Evolutionary conservation across 208 protist genomes (phyloP), one percentile per base, ranked within the genome.

Genomic region (Wallacemonas collosoma): DNA sequence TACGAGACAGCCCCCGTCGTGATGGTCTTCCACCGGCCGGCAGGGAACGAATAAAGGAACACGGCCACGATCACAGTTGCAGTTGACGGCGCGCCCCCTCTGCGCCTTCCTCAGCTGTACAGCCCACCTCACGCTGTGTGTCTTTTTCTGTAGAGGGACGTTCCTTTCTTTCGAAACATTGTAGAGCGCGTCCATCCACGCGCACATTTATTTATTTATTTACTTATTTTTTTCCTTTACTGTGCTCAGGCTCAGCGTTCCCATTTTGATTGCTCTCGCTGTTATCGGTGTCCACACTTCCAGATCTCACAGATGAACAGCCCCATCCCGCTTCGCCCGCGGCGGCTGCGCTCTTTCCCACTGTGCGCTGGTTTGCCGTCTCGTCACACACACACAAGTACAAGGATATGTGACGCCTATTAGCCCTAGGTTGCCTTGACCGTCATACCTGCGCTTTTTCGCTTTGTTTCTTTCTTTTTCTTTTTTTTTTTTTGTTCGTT

Each of bases 401-500:
- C 26, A 26, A 26, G 0, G 26, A 26, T 26, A 26, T 68, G 45
- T 39, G 41, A 36, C 61, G 8, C 45, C 26, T 6, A 64, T 39
- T 58, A 71, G 38, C 38, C 11, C 17, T 15, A 8, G 6, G 2
- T 65, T 0, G 15, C 51, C 12, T 55, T 55, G 50, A 54, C 67
- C 57, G 38, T 48, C 26, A 36, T 62, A 3, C 17, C 44, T 62
- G 1, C 71, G 45, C 60, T 38, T 58, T 17, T 8, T 63, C 61
- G 36, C 6, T 47, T n/a, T n/a, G 9, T 64, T n/a, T 72, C 26
- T 53, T 67, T 3, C 50, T 72, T 78, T 51, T 73, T 71, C 61
- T 72, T 67, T 54, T 62, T 35, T 26, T 64, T 0, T 51, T 26
- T 65, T 53, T 17, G 14, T 54, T 14, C 40, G 51, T 76, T 36